Conservation (phyloP, 768 basidiomycete species). For the Clitopilus hobsonii region DNA sequence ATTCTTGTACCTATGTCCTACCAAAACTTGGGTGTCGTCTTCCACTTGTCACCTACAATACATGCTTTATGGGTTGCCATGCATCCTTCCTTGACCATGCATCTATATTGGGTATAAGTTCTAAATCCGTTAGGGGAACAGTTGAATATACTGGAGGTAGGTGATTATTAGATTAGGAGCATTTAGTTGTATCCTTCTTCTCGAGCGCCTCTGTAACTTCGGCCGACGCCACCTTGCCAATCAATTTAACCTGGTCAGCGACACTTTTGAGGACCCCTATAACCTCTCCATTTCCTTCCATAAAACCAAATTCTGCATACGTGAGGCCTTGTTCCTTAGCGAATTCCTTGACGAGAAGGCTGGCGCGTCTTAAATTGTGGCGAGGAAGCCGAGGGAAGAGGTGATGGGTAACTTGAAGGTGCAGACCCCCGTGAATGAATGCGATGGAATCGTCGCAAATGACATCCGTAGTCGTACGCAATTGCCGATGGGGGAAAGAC, state of each 20-base stretch:
- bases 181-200: slow-evolving; percentile 18
- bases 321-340: slow-evolving; percentile 79
- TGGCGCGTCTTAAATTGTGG: slow-evolving; percentile 85
- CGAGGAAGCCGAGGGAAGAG: slow-evolving; percentile 93
- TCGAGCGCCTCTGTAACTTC: slow-evolving; percentile 65
- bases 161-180: neutral
- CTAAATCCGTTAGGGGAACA: neutral
- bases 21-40: slow-evolving; percentile 31
- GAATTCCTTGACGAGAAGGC: slow-evolving; percentile 80
- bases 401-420: slow-evolving; percentile 96
- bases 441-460: slow-evolving; percentile 78
- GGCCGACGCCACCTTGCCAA: slow-evolving; percentile 75
- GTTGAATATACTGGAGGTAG: neutral
- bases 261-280: slow-evolving; percentile 77
- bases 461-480: slow-evolving; percentile 97
- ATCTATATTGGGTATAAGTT: neutral
- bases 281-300: slow-evolving; percentile 83
- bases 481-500: slow-evolving; percentile 89
- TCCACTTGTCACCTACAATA: slow-evolving; percentile 23
- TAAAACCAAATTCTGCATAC: slow-evolving; percentile 90
- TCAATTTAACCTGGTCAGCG: slow-evolving; percentile 80
- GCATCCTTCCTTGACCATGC: slow-evolving; percentile 14
- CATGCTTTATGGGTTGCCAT: slow-evolving; percentile 35
- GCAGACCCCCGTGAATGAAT: slow-evolving; percentile 95
- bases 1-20: slow-evolving; percentile 20